Conservation (phyloP, 1,139 yeast genomes). For the Magnusiomyces starmeri region DNA sequence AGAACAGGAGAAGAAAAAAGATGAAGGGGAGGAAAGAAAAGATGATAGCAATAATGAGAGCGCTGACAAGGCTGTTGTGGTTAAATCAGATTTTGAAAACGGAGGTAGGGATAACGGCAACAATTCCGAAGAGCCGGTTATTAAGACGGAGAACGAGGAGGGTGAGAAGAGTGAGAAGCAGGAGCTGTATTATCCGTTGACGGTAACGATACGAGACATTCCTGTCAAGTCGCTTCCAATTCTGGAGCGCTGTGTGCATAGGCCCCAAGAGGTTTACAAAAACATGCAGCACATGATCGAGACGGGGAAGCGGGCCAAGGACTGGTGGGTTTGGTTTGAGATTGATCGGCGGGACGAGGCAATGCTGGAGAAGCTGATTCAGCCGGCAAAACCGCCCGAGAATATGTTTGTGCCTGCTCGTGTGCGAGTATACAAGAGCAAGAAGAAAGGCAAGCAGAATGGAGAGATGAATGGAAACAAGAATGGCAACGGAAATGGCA, state of each 20-base stretch:
- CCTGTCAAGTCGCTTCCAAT: constrained; percentile 64
- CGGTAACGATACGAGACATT: constrained; percentile 55
- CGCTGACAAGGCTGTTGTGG: constrained; percentile 15
- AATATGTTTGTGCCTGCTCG: constrained; percentile 25
- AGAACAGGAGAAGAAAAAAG: too few relatives aligned
- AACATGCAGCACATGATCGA: constrained; percentile 57
- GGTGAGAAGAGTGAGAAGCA: constrained; percentile 28
- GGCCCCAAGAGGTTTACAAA: constrained; percentile 47
- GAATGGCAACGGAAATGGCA: not conserved
- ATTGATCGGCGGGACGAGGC: constrained; percentile 75
- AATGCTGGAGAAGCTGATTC: constrained; percentile 26
- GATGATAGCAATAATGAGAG: too few relatives aligned
- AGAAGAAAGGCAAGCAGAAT: constrained; percentile 13
- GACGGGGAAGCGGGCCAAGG: constrained; percentile 54
- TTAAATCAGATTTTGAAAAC: constrained; percentile 18
- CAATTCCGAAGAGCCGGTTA: not conserved
- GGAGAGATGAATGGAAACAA: constrained; percentile 8
- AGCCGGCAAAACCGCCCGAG: constrained; percentile 29
- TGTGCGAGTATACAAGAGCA: constrained; percentile 27
- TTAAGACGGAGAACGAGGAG: not conserved
- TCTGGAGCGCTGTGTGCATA: constrained; percentile 59
- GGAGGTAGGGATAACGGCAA: constrained; percentile 5
- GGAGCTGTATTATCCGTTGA: constrained; percentile 48
- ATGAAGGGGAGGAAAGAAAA: too few relatives aligned
- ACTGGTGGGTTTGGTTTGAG: constrained; percentile 74